Conservation (phyloP, 2,329 filamentous ascomycete genomes). For the Neonectria magnoliae region DNA sequence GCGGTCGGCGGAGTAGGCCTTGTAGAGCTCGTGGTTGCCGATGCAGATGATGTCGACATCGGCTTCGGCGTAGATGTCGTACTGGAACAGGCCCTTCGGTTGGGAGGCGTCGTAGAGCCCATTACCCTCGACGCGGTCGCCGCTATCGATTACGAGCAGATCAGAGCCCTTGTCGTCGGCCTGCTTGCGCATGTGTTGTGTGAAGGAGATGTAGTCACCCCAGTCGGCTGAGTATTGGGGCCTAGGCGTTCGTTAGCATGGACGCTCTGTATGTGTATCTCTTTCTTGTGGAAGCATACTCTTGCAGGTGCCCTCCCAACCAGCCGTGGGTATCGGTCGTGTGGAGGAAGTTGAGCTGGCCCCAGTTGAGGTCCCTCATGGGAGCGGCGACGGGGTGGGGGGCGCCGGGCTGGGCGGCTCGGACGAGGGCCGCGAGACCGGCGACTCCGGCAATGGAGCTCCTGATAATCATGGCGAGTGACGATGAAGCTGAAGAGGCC, state of each 20-base stretch:
- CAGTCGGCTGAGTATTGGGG: constrained; percentile 95
- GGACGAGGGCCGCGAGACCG: constrained; percentile 50
- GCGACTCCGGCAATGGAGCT: constrained; percentile 35
- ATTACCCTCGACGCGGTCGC: constrained; percentile 93
- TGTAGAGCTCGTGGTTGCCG: constrained; percentile 96
- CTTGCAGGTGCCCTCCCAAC: constrained; percentile 92
- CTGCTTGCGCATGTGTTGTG: constrained; percentile 79
- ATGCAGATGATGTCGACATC: constrained; percentile 84
- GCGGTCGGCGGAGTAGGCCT: constrained; percentile 77
- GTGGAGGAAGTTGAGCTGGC: constrained; percentile 96
- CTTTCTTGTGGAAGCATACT: constrained; percentile 62
- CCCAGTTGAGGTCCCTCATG: constrained; percentile 86
- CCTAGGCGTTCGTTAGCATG: constrained; percentile 54
- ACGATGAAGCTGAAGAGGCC: background rate
- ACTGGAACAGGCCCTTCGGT: constrained; percentile 89
- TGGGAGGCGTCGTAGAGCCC: constrained; percentile 90
- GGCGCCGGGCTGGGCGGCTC: constrained; percentile 79
- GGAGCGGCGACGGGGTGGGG: constrained; percentile 81
- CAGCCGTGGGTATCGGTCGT: constrained; percentile 97
- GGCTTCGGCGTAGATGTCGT: constrained; percentile 86
- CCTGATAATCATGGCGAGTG: constrained; percentile 40
- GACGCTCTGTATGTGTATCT: background rate
- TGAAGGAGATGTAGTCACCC: constrained; percentile 97
- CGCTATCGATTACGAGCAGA: constrained; percentile 92
- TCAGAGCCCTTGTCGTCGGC: constrained; percentile 84